These are phyloP conservation scores for Cercospora brassicicola DNA, from an alignment of 2,329 filamentous ascomycete genomes.

Conservation along the genomic window DNA sequence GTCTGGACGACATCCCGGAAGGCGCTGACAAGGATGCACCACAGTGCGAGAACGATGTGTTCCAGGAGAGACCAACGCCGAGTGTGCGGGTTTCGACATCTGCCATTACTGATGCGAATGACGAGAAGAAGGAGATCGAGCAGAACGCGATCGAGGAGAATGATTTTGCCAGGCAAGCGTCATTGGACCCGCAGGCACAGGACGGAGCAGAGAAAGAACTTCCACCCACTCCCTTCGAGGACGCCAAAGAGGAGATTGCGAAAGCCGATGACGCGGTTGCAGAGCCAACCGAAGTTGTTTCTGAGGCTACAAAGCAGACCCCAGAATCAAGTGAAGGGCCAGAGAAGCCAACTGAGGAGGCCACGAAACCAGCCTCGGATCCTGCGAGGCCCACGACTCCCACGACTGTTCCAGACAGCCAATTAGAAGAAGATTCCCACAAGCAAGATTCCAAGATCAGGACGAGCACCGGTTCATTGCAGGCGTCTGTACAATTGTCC, in stretches of 20 bases:
- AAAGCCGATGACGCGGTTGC: constrained; percentile 9
- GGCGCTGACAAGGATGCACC: not conserved
- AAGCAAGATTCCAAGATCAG: constrained; percentile 2
- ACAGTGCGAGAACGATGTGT: not conserved
- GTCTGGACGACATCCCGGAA: constrained; percentile 30
- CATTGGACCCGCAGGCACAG: constrained; percentile 15
- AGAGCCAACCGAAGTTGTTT: not conserved
- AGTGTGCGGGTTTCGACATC: constrained; percentile 7
- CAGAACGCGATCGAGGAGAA: constrained; percentile 5
- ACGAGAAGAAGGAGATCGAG: constrained; percentile 9
- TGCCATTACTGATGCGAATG: not conserved
- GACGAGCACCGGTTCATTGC: constrained; percentile 3
- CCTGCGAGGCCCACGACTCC: not conserved
- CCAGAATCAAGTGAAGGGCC: not conserved
- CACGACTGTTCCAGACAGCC: not conserved
- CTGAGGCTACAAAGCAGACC: not conserved
- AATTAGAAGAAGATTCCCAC: not conserved
- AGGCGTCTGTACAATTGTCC: not conserved
- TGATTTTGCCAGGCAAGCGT: not conserved
- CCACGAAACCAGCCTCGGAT: not conserved
- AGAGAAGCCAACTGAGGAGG: not conserved
- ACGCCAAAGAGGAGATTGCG: constrained; percentile 22
- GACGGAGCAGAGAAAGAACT: constrained; percentile 12
- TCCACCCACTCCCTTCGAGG: constrained; percentile 26
- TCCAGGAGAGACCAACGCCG: constrained; percentile 4